Conservation (phyloP, 176 grass and related monocot species). For the Carex kokanica region DNA sequence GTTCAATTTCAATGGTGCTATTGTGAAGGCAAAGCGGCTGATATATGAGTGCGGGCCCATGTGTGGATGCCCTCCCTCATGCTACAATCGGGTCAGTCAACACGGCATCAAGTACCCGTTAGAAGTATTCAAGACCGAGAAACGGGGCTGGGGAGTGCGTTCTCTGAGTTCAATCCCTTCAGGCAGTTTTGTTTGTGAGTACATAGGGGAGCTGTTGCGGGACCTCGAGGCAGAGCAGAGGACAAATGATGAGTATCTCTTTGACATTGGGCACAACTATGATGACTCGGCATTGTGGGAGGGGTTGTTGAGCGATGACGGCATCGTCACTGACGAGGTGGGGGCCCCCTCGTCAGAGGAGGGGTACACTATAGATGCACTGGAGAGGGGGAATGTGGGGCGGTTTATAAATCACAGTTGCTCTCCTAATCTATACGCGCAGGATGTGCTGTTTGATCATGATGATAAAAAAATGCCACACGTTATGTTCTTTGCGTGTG, state of each 20-base stretch:
- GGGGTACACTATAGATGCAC: constrained; percentile 33
- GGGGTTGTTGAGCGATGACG: neutral
- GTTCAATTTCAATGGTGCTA: constrained; percentile 36
- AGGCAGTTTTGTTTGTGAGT: constrained; percentile 67
- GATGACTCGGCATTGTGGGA: constrained; percentile 43
- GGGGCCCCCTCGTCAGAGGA: constrained; percentile 19
- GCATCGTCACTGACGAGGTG: constrained; percentile 27
- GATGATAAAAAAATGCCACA: constrained; percentile 50
- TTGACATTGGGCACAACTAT: constrained; percentile 54
- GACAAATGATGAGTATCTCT: constrained; percentile 51
- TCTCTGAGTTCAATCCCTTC: constrained; percentile 44
- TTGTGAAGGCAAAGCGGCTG: constrained; percentile 43
- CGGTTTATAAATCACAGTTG: constrained; percentile 61
- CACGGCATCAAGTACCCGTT: constrained; percentile 44
- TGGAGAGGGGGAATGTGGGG: constrained; percentile 40
- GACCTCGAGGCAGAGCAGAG: constrained; percentile 44
- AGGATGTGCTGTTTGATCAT: constrained; percentile 59
- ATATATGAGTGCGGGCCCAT: constrained; percentile 55
- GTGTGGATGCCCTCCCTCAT: constrained; percentile 45
- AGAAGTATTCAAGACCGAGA: constrained; percentile 49
- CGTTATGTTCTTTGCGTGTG: constrained; percentile 46
- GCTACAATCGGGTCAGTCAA: constrained; percentile 44
- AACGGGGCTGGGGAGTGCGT: constrained; percentile 52
- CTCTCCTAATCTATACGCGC: constrained; percentile 46
- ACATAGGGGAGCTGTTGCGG: constrained; percentile 42